Base-by-base conservation (phyloP, 129 eudicot species). In the Centella asiatica region DNA sequence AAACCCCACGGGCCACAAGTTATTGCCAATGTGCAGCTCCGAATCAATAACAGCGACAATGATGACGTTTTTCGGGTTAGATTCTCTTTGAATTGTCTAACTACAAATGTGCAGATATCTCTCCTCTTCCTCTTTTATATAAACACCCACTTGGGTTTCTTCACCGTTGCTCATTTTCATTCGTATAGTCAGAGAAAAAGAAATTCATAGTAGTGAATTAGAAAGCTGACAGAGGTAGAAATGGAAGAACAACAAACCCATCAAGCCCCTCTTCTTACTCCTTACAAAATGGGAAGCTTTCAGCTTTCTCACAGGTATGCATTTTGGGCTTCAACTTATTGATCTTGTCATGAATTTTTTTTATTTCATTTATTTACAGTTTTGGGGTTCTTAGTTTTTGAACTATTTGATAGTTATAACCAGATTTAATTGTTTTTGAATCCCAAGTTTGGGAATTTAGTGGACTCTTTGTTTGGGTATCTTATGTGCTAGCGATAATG, bases 231-330 rank as follows among this genome's bases (percentile, higher is more conserved):
- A 53, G 58, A 10, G 22, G 13, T 17, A 53, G 31, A 14, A 53
- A 56, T 56, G 61, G 61, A 34, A 56, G 61, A 56, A 12, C 40
- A 28, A 9, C 8, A 10, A 31, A 36, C 24, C 25, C 14, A 6
- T 33, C 42, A 56, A 17, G 40, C 31, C 24, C 61, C 61, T 56
- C 61, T 56, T 31, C 18, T 31, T 0, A 56, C 61, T 5, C 61
- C 61, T 1, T 56, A 56, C 44, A 56, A 56, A 31, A 56, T 56
- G 44, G 40, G 40, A 3, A 56, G 31, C 4, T 56, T 56, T 31
- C 61, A 56, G 61, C 61, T 56, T 25, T 56, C 26, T 56, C 61
- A 56, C 31, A 56, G 61, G 61, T 56, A 31, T 10, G 14, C 25
- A 9, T 51, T 51, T n/a, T n/a, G n/a, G n/a, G n/a, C n/a, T n/a